Evolutionary conservation across 2,329 filamentous ascomycete species (phyloP).

Genomic region (Ceratocystis albifundus): DNA sequence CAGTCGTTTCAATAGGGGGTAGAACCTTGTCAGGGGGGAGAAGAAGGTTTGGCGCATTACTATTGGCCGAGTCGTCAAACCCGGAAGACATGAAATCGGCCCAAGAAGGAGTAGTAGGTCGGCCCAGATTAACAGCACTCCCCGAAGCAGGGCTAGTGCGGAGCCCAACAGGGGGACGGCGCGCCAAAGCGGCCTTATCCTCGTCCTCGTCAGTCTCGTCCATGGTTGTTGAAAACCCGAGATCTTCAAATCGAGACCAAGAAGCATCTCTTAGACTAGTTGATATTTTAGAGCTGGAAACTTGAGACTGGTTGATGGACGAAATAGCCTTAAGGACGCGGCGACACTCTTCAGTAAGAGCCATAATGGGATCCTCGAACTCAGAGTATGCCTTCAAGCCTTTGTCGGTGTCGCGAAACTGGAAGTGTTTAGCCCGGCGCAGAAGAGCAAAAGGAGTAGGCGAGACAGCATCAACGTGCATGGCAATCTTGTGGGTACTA

Average conservation of each 20-base stretch:
- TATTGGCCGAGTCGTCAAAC: slow-evolving; percentile 65
- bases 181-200: slow-evolving; percentile 39
- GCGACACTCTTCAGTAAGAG: slow-evolving; percentile 85
- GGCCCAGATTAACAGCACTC: slow-evolving; percentile 48
- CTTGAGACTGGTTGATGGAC: slow-evolving; percentile 72
- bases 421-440: slow-evolving; percentile 83
- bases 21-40: slow-evolving; percentile 87
- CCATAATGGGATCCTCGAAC: slow-evolving; percentile 77
- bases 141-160: slow-evolving; percentile 56
- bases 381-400: slow-evolving; percentile 77
- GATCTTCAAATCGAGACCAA: slow-evolving; percentile 93
- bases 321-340: slow-evolving; percentile 84
- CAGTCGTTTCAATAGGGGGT: slow-evolving; percentile 64
- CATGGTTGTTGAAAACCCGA: slow-evolving; percentile 70
- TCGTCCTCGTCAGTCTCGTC: slow-evolving; percentile 57
- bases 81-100: slow-evolving; percentile 93
- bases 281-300: slow-evolving; percentile 57
- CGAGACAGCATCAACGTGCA: slow-evolving; percentile 93
- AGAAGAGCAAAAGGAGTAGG: slow-evolving; percentile 87
- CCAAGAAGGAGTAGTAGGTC: slow-evolving; percentile 95
- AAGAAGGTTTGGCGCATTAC: slow-evolving; percentile 48
- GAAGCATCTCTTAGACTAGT: slow-evolving; percentile 71
- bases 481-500: slow-evolving; percentile 76
- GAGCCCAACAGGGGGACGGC: slow-evolving; percentile 37
- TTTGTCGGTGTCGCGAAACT: slow-evolving; percentile 79